These are phyloP conservation scores for Heimioporus punctisporus DNA, from an alignment of 1,284 basidiomycete species.

Conservation along the genomic window DNA sequence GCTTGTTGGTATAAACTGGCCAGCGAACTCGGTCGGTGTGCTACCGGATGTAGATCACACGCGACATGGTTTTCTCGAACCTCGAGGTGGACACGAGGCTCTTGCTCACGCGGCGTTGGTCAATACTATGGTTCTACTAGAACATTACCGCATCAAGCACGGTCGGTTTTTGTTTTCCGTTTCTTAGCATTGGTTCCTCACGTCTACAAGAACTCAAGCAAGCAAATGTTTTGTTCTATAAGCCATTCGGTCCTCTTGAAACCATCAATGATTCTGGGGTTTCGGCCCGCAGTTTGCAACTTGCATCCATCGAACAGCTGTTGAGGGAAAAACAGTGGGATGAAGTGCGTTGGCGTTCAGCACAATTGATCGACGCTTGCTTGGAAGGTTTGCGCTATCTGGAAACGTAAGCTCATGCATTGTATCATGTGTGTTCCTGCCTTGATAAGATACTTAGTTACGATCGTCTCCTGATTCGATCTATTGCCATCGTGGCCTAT, in stretches of 20 bases:
- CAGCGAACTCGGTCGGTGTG: slow-evolving; percentile 78
- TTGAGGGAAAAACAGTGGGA: slow-evolving; percentile 48
- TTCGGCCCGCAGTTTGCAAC: slow-evolving; percentile 17
- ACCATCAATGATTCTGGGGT: slow-evolving; percentile 24
- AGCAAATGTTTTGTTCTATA: slow-evolving; percentile 59
- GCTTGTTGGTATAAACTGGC: slow-evolving; percentile 73
- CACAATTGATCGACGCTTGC: slow-evolving; percentile 55
- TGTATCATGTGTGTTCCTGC: background rate
- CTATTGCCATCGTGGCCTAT: slow-evolving; percentile 76
- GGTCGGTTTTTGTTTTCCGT: slow-evolving; percentile 40
- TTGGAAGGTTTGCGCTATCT: slow-evolving; percentile 80
- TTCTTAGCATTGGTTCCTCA: slow-evolving; percentile 5
- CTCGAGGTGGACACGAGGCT: slow-evolving; percentile 37
- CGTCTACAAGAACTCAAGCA: slow-evolving; percentile 58
- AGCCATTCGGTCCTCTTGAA: slow-evolving; percentile 54
- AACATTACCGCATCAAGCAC: slow-evolving; percentile 83
- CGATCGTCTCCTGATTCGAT: slow-evolving; percentile 74
- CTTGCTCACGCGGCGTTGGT: slow-evolving; percentile 64
- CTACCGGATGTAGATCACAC: slow-evolving; percentile 66
- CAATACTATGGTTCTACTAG: slow-evolving; percentile 77
- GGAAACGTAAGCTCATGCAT: slow-evolving; percentile 56
- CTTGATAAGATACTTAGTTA: slow-evolving; percentile 46
- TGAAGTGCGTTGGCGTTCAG: slow-evolving; percentile 52
- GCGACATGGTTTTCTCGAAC: slow-evolving; percentile 54
- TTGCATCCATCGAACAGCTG: slow-evolving; percentile 46